Evolutionary conservation across 2,329 filamentous ascomycete genomes (phyloP).

Genomic region (Aspergillus sp.): DNA sequence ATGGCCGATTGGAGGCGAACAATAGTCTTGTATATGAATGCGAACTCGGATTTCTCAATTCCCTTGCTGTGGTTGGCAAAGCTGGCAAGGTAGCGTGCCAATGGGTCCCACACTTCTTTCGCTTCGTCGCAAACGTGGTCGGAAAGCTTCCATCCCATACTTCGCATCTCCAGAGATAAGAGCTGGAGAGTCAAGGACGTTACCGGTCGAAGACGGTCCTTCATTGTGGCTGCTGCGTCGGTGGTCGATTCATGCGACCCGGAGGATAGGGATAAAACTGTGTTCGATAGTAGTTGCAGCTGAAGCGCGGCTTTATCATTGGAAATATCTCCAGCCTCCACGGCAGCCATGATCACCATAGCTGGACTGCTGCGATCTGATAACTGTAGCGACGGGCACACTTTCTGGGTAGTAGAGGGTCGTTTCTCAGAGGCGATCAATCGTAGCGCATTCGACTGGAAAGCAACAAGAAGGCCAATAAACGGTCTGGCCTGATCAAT

Average conservation of each 20-base stretch:
- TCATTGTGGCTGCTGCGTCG: constrained; percentile 9
- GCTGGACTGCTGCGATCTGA: constrained; percentile 31
- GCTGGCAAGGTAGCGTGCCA: constrained; percentile 31
- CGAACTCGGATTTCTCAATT: constrained; percentile 32
- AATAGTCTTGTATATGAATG: constrained; percentile 27
- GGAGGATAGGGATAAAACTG: constrained; percentile 28
- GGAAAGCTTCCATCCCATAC: constrained; percentile 35
- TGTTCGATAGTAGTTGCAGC: constrained; percentile 38
- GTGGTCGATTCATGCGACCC: constrained; percentile 10
- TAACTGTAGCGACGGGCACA: constrained; percentile 23
- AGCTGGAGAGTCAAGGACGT: constrained; percentile 32
- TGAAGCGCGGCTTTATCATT: constrained; percentile 37
- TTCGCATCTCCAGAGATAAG: constrained; percentile 34
- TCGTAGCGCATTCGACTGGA: constrained; percentile 35
- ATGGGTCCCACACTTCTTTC: constrained; percentile 38
- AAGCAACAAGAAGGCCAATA: constrained; percentile 28
- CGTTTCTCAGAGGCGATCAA: constrained; percentile 29
- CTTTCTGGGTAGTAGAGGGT: constrained; percentile 23
- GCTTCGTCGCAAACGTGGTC: constrained; percentile 34
- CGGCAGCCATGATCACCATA: constrained; percentile 30
- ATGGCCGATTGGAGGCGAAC: constrained; percentile 27
- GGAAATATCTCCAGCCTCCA: constrained; percentile 27
- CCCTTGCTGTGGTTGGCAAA: constrained; percentile 28
- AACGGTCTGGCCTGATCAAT: constrained; percentile 18
- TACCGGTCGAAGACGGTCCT: constrained; percentile 21